These are phyloP conservation scores for Eucalyptus microcorys DNA, from an alignment of 345 rosid species.

Conservation along the genomic window DNA sequence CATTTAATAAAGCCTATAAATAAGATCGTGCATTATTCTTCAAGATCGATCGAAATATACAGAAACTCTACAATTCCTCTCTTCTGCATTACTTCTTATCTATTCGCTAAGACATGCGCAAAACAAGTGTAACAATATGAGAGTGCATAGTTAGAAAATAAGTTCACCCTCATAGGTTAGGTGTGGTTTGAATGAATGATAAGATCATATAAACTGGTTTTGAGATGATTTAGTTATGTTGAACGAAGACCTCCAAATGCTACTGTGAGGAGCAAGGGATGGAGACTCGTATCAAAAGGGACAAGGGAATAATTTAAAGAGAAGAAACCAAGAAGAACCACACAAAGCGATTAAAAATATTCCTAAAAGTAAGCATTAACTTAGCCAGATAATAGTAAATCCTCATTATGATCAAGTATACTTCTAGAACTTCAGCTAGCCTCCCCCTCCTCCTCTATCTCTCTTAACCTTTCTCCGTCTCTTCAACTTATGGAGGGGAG, in stretches of 20 bases:
- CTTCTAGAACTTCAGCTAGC: too few relatives aligned
- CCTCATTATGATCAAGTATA: too few relatives aligned
- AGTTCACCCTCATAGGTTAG: not conserved
- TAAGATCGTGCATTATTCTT: not conserved
- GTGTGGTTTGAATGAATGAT: not conserved
- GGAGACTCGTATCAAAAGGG: not conserved
- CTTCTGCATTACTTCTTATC: not conserved
- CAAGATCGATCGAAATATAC: not conserved
- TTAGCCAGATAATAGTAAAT: not conserved
- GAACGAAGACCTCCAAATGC: not conserved
- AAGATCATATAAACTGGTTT: not conserved
- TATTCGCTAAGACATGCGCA: accelerated
- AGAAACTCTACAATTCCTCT: not conserved
- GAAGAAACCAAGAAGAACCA: not conserved
- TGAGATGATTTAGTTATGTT: not conserved
- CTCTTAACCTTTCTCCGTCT: too few relatives aligned
- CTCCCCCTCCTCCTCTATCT: too few relatives aligned
- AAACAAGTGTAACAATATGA: not conserved
- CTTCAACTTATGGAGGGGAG: accelerated
- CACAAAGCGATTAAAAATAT: not conserved
- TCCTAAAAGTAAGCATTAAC: not conserved
- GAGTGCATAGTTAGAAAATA: not conserved
- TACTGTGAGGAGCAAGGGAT: not conserved
- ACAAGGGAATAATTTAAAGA: not conserved
- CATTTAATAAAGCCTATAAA: not conserved